A percentile compares a stretch with the other conserved stretches of the same genome.
These are phyloP conservation scores for Neoarthrinium moseri DNA, from an alignment of 2,329 filamentous ascomycete genomes.

Conservation along the genomic window DNA sequence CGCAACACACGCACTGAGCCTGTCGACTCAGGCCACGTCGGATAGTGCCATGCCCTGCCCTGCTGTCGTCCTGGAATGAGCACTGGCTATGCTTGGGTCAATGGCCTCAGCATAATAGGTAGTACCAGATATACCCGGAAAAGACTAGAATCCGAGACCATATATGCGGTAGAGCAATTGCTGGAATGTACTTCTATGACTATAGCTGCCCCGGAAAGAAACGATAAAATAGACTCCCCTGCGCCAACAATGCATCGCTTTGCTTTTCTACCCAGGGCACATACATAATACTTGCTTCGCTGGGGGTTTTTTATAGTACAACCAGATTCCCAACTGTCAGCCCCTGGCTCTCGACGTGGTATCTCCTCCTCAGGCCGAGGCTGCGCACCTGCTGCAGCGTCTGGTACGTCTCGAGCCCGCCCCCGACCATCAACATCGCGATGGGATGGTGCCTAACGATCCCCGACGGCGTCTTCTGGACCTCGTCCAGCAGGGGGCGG, in stretches of 20 bases:
- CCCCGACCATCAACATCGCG: constrained; percentile 79
- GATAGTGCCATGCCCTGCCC: too few species aligned
- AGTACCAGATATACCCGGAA: too few species aligned
- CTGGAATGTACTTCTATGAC: too few species aligned
- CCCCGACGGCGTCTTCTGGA: constrained; percentile 70
- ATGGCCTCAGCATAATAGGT: too few species aligned
- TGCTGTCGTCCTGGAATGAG: too few species aligned
- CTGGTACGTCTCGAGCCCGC: constrained; percentile 64
- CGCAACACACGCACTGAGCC: too few species aligned
- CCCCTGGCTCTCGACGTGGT: constrained; percentile 79
- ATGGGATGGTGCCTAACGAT: constrained; percentile 70
- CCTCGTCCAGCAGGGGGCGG: constrained; percentile 71
- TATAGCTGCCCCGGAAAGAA: too few species aligned
- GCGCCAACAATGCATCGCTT: constrained; percentile 5
- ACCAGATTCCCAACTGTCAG: constrained; percentile 76
- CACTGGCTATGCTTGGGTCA: too few species aligned
- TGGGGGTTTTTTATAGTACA: constrained; percentile 52
- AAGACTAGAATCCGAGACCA: too few species aligned
- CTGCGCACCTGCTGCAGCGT: constrained; percentile 62
- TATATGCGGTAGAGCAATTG: too few species aligned
- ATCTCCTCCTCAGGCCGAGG: constrained; percentile 75
- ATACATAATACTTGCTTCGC: too few species aligned
- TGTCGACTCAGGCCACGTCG: too few species aligned
- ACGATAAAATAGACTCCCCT: background rate
- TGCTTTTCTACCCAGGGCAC: background rate